Base-by-base conservation (phyloP, 768 basidiomycete genomes). In the Pholiota microspora region DNA sequence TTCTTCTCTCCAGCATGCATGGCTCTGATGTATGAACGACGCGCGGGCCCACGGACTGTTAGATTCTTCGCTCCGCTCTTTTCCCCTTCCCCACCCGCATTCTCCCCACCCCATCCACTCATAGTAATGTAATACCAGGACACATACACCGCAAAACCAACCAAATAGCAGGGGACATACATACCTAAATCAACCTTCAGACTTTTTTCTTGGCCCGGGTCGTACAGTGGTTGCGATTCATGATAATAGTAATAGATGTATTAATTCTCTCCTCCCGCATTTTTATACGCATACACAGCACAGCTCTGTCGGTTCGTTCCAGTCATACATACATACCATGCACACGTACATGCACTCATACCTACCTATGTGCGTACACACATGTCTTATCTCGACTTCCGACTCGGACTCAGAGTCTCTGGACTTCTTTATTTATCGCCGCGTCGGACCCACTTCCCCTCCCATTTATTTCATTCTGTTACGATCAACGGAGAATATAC, bases 251-350 rank as follows among this genome's bases (percentile, higher is more conserved):
- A 34, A 16, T 34, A 31, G 47, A 48, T 34, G 29, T 48, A 34
- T 48, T 48, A 48, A 48, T 48, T 31, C 23, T 45, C 45, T 45
- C 45, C 25, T 29, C 8, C 45, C n/a, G 45, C 28, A 25, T 36
- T n/a, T 18, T 36, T 36, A 36, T 16, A 18, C n/a, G 18, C 35
- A 36, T 18, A 36, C 18, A 36, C 35, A 9, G 5, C 4, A 36
- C 35, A 36, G n/a, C n/a, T n/a, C n/a, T n/a, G n/a, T n/a, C 2
- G 15, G 34, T n/a, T 36, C 35, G 4, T 16, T n/a, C n/a, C 35
- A 36, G n/a, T 13, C 35, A 36, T 4, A 7, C 35, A 7, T 36
- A 7, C 35, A 36, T 36, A 18, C n/a, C 35, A 16, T 36, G 15
- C 35, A n/a, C 35, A 16, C n/a, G 18, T 36, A 2, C 35, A 36